Conservation (phyloP, 169 alveolate genomes). For the Cryptosporidium baileyi region DNA sequence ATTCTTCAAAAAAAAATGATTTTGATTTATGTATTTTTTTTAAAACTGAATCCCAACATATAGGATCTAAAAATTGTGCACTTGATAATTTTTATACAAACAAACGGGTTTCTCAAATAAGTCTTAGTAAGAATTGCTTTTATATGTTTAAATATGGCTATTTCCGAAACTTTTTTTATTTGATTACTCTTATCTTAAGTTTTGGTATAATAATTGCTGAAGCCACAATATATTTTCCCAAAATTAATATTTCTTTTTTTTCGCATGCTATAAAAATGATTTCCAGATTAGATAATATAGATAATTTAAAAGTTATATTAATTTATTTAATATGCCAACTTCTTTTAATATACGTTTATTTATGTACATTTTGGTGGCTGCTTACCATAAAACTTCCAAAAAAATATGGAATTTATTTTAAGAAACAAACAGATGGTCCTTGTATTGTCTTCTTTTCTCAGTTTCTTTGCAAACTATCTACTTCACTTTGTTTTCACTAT, state of each 20-base stretch:
- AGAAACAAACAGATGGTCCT: slow-evolving; percentile 27
- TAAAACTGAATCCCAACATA: too few relatives aligned
- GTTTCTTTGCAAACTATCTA: slow-evolving; percentile 1
- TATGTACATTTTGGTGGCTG: slow-evolving; percentile 21
- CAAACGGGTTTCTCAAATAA: background rate
- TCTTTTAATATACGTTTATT: slow-evolving; percentile 4
- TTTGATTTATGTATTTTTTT: too few relatives aligned
- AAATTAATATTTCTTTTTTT: slow-evolving; percentile 4
- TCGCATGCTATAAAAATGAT: background rate
- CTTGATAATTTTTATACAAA: too few relatives aligned
- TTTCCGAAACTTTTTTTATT: background rate
- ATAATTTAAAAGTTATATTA: background rate
- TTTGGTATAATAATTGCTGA: slow-evolving; percentile 36
- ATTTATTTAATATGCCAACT: background rate
- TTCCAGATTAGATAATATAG: background rate
- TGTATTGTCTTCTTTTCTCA: slow-evolving; percentile 32
- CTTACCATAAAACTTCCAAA: slow-evolving; percentile 31
- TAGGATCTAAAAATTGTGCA: too few relatives aligned
- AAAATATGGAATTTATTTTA: slow-evolving; percentile 50
- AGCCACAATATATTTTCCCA: slow-evolving; percentile 27
- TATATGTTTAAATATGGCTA: background rate
- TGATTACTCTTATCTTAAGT: background rate
- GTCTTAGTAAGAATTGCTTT: too few relatives aligned
- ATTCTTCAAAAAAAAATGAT: background rate
- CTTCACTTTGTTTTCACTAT: slow-evolving; percentile 46